A percentile compares a stretch with the other conserved stretches of the same genome.
phyloP scores from a whole-genome alignment of 192 early-diverging fungal species.

The Coemansia sp. region DNA sequence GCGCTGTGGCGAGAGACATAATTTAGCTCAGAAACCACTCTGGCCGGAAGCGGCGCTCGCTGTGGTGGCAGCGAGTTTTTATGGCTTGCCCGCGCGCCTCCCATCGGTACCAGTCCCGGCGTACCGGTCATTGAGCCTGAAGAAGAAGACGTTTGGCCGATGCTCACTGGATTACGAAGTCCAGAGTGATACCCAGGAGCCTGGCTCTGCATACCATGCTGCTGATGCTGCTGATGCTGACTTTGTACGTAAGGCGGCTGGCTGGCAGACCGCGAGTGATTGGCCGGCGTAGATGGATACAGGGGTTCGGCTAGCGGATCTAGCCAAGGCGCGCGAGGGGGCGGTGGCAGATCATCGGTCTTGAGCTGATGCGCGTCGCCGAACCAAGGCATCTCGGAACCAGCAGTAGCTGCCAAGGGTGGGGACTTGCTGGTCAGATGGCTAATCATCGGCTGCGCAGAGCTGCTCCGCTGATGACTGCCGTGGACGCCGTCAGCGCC shows the following conservation, averaged over 20 bases:
- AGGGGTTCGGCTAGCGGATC: background rate
- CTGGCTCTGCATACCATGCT: background rate
- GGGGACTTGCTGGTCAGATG: background rate
- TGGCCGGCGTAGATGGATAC: background rate
- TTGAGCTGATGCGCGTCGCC: background rate
- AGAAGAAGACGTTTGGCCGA: background rate
- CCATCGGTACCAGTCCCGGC: background rate
- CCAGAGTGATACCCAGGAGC: background rate
- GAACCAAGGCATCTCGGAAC: background rate
- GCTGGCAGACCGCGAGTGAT: constrained; percentile 12
- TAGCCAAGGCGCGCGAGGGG: constrained; percentile 36
- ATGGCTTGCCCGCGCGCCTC: constrained; percentile 12
- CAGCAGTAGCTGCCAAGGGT: background rate
- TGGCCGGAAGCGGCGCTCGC: constrained; percentile 18
- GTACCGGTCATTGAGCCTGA: background rate
- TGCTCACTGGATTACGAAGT: background rate
- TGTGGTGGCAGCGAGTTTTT: constrained; percentile 33
- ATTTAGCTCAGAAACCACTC: constrained; percentile 44
- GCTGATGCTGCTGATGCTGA: background rate
- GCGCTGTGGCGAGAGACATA: constrained; percentile 22
- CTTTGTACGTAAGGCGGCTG: constrained; percentile 13
- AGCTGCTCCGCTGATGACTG: background rate
- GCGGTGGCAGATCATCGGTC: constrained; percentile 9
- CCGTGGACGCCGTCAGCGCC: background rate
- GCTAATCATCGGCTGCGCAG: background rate